Evolutionary conservation across 495 filamentous ascomycete species (phyloP), one percentile per base, ranked within the genome.

Genomic region (Neurospora sp.): DNA sequence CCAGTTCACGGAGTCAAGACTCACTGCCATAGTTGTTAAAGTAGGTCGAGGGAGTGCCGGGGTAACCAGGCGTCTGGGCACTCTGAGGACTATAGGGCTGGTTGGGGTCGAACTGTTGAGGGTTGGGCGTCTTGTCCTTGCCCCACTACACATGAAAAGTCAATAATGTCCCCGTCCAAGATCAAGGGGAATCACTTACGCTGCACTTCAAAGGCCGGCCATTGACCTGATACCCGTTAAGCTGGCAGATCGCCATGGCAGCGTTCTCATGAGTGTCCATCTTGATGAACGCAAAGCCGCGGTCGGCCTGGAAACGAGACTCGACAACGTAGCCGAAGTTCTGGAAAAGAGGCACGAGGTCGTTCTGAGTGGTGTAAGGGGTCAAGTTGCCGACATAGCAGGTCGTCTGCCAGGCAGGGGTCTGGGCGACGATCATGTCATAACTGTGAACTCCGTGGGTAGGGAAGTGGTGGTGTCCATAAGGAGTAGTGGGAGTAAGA

Each of bases 221-320:
- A 78, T 99, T 97, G 77, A 99, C 96, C 79, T 97, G 96, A 82
- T 97, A 98, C 10, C 95, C 94, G 78, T 92, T 98, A 73, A 99
- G 85, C 78, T 98, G 95, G 82, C 96, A 99, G 79, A 99, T 99
- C 20, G 96, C 93, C 93, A 96, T 97, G 18, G 96, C 95, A 10
- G 96, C 96, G 83, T 98, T 97, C 81, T 99, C 96, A 76, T 99
- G 96, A 5, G 91, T 92, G 78, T 98, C 96, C 95, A 99, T 98
- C 88, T 99, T 99, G 82, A 99, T 92, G 79, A 99, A 99, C 0
- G 96, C 93, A 83, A 99, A 99, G 14, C 96, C 96, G 72, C 96
- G 93, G 81, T 99, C 96, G 71, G 96, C 94, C 82, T 99, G 96
- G 86, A 99, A 96, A 72, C 96, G 93, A 72, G 95, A 97, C 83